Evolutionary conservation across 257 asterid species (phyloP), one percentile per base, ranked within the genome.

Genomic region (Solanum ossicruentum): DNA sequence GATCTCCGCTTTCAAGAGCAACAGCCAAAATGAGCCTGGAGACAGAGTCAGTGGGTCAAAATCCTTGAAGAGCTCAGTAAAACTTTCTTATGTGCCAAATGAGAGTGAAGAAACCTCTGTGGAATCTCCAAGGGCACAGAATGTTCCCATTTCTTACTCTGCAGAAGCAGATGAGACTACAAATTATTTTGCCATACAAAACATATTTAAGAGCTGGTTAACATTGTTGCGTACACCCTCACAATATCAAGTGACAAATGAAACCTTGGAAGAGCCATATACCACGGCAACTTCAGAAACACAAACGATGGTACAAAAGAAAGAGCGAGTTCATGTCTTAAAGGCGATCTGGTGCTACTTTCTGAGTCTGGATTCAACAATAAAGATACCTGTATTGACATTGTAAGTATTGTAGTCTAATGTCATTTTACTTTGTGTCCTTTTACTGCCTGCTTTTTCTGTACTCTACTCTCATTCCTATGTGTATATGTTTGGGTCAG

Each of bases 1-100:
- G 89, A 87, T 96, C 88, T 93, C 93, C 7, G 98, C 97, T 56
- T 95, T 95, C 90, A 95, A 92, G 91, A 93, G 95, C 87, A 89
- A 87, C 88, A 88, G 84, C 81, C 95, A 90, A 67, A 90, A 84
- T 86, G 97, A 93, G 87, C 83, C 93, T 11, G 92, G 92, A 72
- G 90, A 92, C 91, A 90, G 91, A 85, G 86, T 88, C 70, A 90
- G 90, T 88, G 95, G 93, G 54, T 91, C 95, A 36, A 94, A 92
- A 81, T 89, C 94, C 52, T 85, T 85, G 89, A 92, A 92, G 78
- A 91, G 89, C 20, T 89, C 93, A 65, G 89, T 92, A 61, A 90
- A 91, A 80, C 89, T 95, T 88, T 88, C 97, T 84, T 93, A 90
- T 91, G 89, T 91, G 84, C 93, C 93, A 82, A 92, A 92, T 82